A percentile compares a stretch with the other conserved stretches of the same genome.
These are phyloP conservation scores for Bacidia gigantensis DNA, from an alignment of 495 filamentous ascomycete genomes.

Conservation along the genomic window DNA sequence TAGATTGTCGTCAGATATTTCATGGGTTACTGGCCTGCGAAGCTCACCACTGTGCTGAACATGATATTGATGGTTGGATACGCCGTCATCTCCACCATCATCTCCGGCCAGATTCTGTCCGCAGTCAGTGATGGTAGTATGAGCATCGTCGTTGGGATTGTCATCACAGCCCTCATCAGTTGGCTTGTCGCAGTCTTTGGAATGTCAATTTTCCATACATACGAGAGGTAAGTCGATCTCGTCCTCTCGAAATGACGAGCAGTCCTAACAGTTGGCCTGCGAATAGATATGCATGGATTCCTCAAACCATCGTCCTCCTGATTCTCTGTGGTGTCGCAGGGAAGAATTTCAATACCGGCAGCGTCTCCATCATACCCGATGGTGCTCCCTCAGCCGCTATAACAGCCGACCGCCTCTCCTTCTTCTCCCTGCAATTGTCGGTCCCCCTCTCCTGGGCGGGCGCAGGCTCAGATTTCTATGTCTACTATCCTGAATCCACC, in stretches of 20 bases:
- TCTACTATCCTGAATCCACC: constrained; percentile 41
- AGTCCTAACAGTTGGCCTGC: neutral
- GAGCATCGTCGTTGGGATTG: constrained; percentile 53
- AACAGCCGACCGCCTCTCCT: constrained; percentile 46
- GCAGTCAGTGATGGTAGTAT: constrained; percentile 43
- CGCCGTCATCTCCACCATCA: constrained; percentile 44
- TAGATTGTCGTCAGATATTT: constrained; percentile 56
- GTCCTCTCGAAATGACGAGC: neutral
- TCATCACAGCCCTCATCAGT: constrained; percentile 48
- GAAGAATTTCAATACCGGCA: constrained; percentile 46
- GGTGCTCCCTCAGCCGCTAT: constrained; percentile 25
- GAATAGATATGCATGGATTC: constrained; percentile 50
- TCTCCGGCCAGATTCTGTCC: constrained; percentile 43
- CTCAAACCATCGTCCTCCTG: constrained; percentile 50
- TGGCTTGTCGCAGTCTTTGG: constrained; percentile 59
- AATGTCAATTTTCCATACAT: constrained; percentile 57
- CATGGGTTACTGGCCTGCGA: constrained; percentile 69
- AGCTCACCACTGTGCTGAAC: constrained; percentile 52
- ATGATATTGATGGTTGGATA: constrained; percentile 57
- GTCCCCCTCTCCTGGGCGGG: constrained; percentile 41
- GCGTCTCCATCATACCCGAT: constrained; percentile 20
- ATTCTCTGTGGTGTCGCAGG: constrained; percentile 56
- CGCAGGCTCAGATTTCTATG: constrained; percentile 41
- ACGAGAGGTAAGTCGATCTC: constrained; percentile 39
- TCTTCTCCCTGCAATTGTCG: constrained; percentile 48